A percentile compares a stretch with the other conserved stretches of the same genome.
Conservation (phyloP, 2,329 filamentous ascomycete species). For the Colletotrichum acutatum region DNA sequence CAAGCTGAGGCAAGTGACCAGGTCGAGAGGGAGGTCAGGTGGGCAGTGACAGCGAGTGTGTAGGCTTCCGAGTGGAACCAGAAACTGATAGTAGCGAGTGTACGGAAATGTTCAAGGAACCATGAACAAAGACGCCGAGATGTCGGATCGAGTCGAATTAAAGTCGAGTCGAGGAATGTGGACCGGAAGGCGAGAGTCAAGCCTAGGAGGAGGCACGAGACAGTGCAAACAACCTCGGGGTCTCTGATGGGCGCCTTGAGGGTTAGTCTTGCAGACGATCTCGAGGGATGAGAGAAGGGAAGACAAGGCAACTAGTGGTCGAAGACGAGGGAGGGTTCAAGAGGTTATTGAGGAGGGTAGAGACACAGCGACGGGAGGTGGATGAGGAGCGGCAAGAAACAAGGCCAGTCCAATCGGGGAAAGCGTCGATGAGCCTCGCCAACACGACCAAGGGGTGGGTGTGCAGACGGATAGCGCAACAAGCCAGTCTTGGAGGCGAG, state of each 20-base stretch:
- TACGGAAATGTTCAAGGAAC: slow-evolving; percentile 15
- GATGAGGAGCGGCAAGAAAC: slow-evolving; percentile 21
- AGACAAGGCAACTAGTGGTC: slow-evolving; percentile 7
- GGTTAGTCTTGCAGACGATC: slow-evolving; percentile 25
- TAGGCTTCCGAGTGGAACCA: slow-evolving; percentile 32
- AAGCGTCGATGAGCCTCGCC: slow-evolving; percentile 34
- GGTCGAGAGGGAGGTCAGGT: background rate
- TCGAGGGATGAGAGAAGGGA: slow-evolving; percentile 32
- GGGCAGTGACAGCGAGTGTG: slow-evolving; percentile 22
- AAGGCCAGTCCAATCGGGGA: slow-evolving; percentile 27
- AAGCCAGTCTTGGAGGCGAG: slow-evolving; percentile 24
- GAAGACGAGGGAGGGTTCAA: slow-evolving; percentile 29
- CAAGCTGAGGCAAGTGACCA: background rate
- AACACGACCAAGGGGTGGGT: slow-evolving; percentile 18
- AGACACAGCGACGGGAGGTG: slow-evolving; percentile 10
- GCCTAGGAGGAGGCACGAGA: slow-evolving; percentile 24
- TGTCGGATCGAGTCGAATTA: slow-evolving; percentile 23
- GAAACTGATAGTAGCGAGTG: slow-evolving; percentile 17
- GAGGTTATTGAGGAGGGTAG: slow-evolving; percentile 26
- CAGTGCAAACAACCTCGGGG: slow-evolving; percentile 19
- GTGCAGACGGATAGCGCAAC: slow-evolving; percentile 19
- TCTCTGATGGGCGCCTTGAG: slow-evolving; percentile 27
- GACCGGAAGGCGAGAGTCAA: slow-evolving; percentile 22
- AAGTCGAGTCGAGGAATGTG: slow-evolving; percentile 18
- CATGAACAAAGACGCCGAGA: slow-evolving; percentile 19